Base-by-base conservation (phyloP, 306 rosid species). In the Acacia acuminata region DNA sequence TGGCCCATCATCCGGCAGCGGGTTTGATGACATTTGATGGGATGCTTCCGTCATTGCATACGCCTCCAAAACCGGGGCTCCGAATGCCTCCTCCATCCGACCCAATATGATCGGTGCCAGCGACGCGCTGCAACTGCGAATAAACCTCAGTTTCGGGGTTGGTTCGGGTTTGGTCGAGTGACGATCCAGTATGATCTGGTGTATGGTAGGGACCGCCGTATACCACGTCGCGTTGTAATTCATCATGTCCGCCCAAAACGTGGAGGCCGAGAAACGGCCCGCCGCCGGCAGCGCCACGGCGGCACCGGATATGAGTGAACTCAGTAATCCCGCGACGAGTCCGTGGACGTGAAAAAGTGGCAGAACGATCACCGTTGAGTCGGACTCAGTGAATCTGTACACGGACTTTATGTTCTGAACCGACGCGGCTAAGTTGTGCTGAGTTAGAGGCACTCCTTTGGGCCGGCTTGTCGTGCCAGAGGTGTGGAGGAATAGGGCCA, bases 391-490 rank as follows among this genome's bases (percentile, higher is more conserved):
- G 85, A 96, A 87, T 71, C 80, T 87, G 90, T 93, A 96, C 7
- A 93, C 94, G 64, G 94, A 88, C 43, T 88, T 70, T 71, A 96
- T 93, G 88, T 96, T 96, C 15, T 45, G 38, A 0, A 92, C 96
- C 0, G 97, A 96, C 1, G 94, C 84, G 9, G 90, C 89, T n/a
- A 96, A 56, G 40, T 96, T 93, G 83, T 88, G 97, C 86, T 96
- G 98, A 19, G 90, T 91, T 70, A 96, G 68, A 0, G 97, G 98
- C 1, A 93, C 99, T 0, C 99, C 99, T 82, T 96, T 96, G 5
- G 99, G 99, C 0, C 97, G 91, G 84, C 96, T 96, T 15, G 99
- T 96, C 63, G 99, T 96, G 3, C 99, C 98, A 13, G 99, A 96
- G 14, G 99, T 96, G 91, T 96, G 99, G 38, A 96, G 99, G 78